Evolutionary conservation across 73 alveolate species (phyloP), one percentile per base, ranked within the genome.

Genomic region (Urostyla sp.): DNA sequence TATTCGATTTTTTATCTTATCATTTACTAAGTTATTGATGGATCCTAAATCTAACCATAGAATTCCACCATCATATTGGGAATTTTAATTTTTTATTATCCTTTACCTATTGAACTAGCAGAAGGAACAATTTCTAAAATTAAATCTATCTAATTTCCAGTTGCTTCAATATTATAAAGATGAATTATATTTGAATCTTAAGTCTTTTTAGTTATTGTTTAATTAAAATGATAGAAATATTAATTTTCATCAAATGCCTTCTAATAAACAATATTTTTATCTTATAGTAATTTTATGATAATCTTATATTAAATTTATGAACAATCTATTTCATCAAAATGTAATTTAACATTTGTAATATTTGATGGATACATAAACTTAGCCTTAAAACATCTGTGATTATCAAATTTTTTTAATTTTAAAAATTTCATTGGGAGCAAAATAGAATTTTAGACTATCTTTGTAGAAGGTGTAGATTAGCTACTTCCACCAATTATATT

Each of bases 171-270:
- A 11, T 32, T 32, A 44, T 38, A 31, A 4, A 66, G 24, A 45
- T 66, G 80, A 40, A 66, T 59, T 2, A 28, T 24, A 43, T 28
- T 66, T 18, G 66, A 66, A 8, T 32, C 18, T 6, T 13, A 8
- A 40, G 49, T n/a, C 45, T 66, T 66, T 26, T 36, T 21, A 37
- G 37, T 31, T 3, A 34, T 45, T 54, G 43, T 37, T 18, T 37
- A 13, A 4, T 59, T 63, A 24, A 66, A 66, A 6, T 73, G 48
- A 21, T 74, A 74, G 61, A 73, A 73, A 1, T 53, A 34, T 15
- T 73, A 32, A n/a, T n/a, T n/a, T 32, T 73, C 86, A 27, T 73
- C 86, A 24, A 53, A 73, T n/a, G 86, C 27, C n/a, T 73, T 73
- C 15, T 13, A 73, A 54, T n/a, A 54, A 18, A 73, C 38, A 15